These are phyloP conservation scores for Podosphaera leucotricha DNA, from an alignment of 2,329 filamentous ascomycete genomes.

Conservation along the genomic window DNA sequence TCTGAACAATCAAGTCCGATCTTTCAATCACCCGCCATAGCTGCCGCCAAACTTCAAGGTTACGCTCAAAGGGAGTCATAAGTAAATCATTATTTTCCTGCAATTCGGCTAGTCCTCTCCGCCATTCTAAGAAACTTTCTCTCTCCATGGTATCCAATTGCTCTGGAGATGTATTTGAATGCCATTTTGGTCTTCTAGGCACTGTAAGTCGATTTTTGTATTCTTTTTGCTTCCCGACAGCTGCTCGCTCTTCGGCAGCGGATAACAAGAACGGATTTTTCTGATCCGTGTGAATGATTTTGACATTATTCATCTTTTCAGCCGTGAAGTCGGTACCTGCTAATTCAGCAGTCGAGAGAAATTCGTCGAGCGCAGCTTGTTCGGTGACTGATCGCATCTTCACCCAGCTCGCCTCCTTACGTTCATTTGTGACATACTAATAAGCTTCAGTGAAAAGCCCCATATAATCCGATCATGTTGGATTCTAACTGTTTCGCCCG, in stretches of 20 bases:
- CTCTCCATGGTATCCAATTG: slow-evolving; percentile 62
- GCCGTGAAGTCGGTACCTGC: slow-evolving; percentile 98
- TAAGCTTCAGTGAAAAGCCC: slow-evolving; percentile 8
- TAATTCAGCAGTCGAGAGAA: slow-evolving; percentile 81
- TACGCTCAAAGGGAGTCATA: slow-evolving; percentile 95
- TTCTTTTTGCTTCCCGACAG: slow-evolving; percentile 58
- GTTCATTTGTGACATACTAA: slow-evolving; percentile 73
- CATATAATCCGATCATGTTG: background rate
- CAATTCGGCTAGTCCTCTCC: slow-evolving; percentile 70
- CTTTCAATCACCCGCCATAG: slow-evolving; percentile 95
- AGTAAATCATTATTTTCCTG: slow-evolving; percentile 85
- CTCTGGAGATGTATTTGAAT: slow-evolving; percentile 58
- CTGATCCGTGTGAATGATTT: slow-evolving; percentile 93
- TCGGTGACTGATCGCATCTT: slow-evolving; percentile 99
- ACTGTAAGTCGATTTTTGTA: slow-evolving; percentile 67
- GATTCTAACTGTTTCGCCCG: slow-evolving; percentile 42
- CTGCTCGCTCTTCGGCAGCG: slow-evolving; percentile 54
- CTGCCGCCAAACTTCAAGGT: slow-evolving; percentile 93
- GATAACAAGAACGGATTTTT: slow-evolving; percentile 86
- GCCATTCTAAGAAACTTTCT: slow-evolving; percentile 66
- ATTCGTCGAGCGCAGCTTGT: slow-evolving; percentile 90
- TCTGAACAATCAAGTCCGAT: slow-evolving; percentile 88
- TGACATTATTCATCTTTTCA: slow-evolving; percentile 96
- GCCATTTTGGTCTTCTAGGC: slow-evolving; percentile 73
- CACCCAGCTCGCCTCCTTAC: slow-evolving; percentile 83